phyloP scores from a whole-genome alignment of 2,329 filamentous ascomycete genomes.

The Neoarthrinium moseri region DNA sequence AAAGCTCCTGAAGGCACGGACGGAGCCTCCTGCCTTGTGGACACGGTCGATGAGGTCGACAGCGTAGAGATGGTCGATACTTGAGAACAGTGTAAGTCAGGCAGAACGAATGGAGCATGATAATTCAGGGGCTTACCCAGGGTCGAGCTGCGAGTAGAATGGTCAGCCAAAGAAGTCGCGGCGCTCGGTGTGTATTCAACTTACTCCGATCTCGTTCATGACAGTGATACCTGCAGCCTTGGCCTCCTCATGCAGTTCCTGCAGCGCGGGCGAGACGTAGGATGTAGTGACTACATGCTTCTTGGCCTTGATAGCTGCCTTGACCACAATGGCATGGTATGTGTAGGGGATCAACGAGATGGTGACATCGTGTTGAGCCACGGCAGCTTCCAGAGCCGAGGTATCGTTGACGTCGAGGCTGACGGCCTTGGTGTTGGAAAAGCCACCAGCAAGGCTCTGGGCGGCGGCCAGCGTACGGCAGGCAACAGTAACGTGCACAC shows the following conservation, averaged over 20 bases:
- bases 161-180: too few species aligned
- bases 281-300: slow-evolving; percentile 95
- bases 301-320: slow-evolving; percentile 88
- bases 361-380: slow-evolving; percentile 77
- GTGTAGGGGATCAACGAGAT: slow-evolving; percentile 89
- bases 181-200: too few species aligned
- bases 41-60: slow-evolving; percentile 86
- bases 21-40: slow-evolving; percentile 84
- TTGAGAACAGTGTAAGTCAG: too few species aligned
- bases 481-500: slow-evolving; percentile 66
- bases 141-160: slow-evolving; percentile 16
- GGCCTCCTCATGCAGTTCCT: slow-evolving; percentile 76
- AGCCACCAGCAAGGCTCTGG: slow-evolving; percentile 69
- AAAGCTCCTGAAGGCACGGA: slow-evolving; percentile 77
- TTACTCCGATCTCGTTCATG: slow-evolving; percentile 97
- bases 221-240: slow-evolving; percentile 94
- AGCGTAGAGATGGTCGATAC: slow-evolving; percentile 73
- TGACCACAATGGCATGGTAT: slow-evolving; percentile 85
- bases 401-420: slow-evolving; percentile 81
- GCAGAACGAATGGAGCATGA: too few species aligned
- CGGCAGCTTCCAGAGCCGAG: slow-evolving; percentile 73
- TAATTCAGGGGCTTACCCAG: too few species aligned
- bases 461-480: slow-evolving; percentile 79
- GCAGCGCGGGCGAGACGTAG: slow-evolving; percentile 90
- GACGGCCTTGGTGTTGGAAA: slow-evolving; percentile 73